These are phyloP conservation scores for Candida awuae DNA, from an alignment of 805 yeast genomes.

Conservation along the genomic window DNA sequence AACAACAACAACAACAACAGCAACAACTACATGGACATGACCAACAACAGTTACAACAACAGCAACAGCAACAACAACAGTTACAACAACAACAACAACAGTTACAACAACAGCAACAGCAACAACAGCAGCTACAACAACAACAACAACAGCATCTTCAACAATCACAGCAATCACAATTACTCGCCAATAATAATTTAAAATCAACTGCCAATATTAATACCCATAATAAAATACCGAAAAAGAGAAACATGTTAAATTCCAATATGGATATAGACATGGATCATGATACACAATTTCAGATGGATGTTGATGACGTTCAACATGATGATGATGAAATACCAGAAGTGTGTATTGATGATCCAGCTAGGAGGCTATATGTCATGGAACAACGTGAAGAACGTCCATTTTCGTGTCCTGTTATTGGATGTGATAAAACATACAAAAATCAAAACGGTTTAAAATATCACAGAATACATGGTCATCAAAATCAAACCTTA, in stretches of 20 bases:
- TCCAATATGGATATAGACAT: slow-evolving; percentile 9
- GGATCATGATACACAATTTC: slow-evolving; percentile 22
- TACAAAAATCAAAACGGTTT: slow-evolving; percentile 96
- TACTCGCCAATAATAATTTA: slow-evolving; percentile 5
- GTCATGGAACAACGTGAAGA: slow-evolving; percentile 88
- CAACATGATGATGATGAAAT: slow-evolving; percentile 16
- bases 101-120: slow-evolving; percentile 13
- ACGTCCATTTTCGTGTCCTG: slow-evolving; percentile 96
- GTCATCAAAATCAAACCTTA: slow-evolving; percentile 92
- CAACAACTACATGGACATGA: slow-evolving; percentile 7
- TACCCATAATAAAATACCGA: slow-evolving; percentile 1
- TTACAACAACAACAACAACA: slow-evolving; percentile 4
- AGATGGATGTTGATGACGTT: slow-evolving; percentile 30
- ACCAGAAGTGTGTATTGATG: slow-evolving; percentile 76
- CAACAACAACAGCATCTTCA: neutral
- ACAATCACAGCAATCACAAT: too few relatives aligned
- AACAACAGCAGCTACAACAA: slow-evolving; percentile 15
- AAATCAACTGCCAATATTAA: slow-evolving; percentile 13
- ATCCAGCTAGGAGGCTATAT: slow-evolving; percentile 90
- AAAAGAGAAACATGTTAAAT: neutral
- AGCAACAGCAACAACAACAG: slow-evolving; percentile 3
- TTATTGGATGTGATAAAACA: slow-evolving; percentile 94
- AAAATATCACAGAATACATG: slow-evolving; percentile 91
- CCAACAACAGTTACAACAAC: slow-evolving; percentile 10
- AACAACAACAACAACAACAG: slow-evolving; percentile 19